Evolutionary conservation across 306 rosid genomes (phyloP).

Genomic region (Potentilla sterilis): DNA sequence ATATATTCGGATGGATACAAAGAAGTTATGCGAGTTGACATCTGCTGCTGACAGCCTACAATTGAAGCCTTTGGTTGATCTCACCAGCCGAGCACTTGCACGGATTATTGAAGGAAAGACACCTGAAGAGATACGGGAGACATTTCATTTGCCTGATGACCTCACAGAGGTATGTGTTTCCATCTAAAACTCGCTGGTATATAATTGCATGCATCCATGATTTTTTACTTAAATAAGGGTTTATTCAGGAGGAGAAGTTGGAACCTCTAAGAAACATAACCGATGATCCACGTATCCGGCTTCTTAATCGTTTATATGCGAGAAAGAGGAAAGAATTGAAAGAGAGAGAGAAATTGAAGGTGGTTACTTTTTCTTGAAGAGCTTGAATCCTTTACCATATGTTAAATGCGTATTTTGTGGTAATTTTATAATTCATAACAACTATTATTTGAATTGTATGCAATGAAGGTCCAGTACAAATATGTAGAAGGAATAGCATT

Average conservation of each 20-base stretch:
- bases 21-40: constrained; percentile 80
- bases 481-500: neutral
- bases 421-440: constrained; percentile 23
- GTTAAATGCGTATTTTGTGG: constrained; percentile 33
- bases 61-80: constrained; percentile 84
- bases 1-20: constrained; percentile 71
- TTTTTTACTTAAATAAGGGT: constrained; percentile 33
- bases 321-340: constrained; percentile 77
- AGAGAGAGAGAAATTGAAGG: constrained; percentile 79
- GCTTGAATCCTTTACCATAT: constrained; percentile 37
- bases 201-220: constrained; percentile 8
- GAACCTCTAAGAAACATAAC: constrained; percentile 75
- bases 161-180: constrained; percentile 73
- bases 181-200: constrained; percentile 12
- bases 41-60: constrained; percentile 92
- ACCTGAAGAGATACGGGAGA: constrained; percentile 85
- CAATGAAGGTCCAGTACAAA: constrained; percentile 12
- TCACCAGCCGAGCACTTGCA: constrained; percentile 89
- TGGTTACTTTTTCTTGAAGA: constrained; percentile 34
- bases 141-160: constrained; percentile 90
- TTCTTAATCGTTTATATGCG: constrained; percentile 81
- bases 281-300: constrained; percentile 94
- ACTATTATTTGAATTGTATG: constrained; percentile 26
- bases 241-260: constrained; percentile 82
- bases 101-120: constrained; percentile 92